Evolutionary conservation across 2,329 filamentous ascomycete genomes (phyloP).

Genomic region (Epichloe gansuensis): DNA sequence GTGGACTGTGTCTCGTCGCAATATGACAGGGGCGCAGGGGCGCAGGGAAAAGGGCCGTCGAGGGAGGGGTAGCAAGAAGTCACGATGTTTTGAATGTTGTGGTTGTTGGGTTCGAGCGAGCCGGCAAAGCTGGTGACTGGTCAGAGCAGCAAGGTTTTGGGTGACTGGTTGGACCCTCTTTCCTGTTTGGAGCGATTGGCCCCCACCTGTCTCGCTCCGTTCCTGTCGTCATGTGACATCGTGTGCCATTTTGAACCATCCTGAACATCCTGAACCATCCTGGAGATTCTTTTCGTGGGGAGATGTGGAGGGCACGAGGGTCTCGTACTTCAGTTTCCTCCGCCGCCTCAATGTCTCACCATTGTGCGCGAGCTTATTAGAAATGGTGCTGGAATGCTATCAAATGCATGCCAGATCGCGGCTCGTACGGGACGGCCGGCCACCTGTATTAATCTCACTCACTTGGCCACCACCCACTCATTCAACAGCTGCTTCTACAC

Average conservation of each 20-base stretch:
- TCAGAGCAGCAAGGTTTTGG: too few relatives aligned
- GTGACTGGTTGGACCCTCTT: not conserved
- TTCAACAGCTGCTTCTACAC: not conserved
- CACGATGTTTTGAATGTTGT: slow-evolving; percentile 4
- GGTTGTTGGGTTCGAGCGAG: not conserved
- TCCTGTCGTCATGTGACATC: not conserved
- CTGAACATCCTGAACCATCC: not conserved
- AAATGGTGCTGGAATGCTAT: slow-evolving; percentile 6
- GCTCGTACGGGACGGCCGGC: not conserved
- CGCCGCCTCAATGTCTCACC: slow-evolving; percentile 8
- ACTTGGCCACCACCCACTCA: not conserved
- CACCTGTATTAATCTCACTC: slow-evolving; percentile 1
- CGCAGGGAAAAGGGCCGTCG: not conserved
- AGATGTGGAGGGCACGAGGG: not conserved
- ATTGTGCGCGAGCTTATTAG: slow-evolving; percentile 4
- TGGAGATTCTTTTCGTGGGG: not conserved
- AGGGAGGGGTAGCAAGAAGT: not conserved
- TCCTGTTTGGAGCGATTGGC: not conserved
- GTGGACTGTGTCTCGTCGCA: slow-evolving; percentile 1
- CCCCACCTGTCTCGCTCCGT: not conserved
- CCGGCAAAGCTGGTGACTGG: too few relatives aligned
- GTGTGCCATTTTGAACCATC: not conserved
- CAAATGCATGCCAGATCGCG: slow-evolving; percentile 9
- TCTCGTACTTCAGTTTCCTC: not conserved
- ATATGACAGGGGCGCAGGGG: not conserved